phyloP scores from a whole-genome alignment of 352 stramenopile species.

The Globisporangium heterothallicum region DNA sequence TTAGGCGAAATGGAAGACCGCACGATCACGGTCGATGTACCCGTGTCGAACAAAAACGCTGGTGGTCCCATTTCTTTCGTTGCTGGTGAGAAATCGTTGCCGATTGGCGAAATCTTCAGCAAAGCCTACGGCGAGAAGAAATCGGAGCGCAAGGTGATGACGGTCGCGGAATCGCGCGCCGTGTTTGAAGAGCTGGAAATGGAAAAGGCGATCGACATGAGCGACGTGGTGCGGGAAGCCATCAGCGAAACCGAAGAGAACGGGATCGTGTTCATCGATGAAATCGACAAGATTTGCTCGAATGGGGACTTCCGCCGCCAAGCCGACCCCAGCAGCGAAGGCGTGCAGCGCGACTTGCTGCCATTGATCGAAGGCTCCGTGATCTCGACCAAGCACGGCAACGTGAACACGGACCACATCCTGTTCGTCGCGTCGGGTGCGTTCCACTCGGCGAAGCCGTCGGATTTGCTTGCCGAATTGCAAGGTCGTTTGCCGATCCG shows the following conservation, averaged over 20 bases:
- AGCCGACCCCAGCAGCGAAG: slow-evolving; percentile 96
- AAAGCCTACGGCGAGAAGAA: slow-evolving; percentile 80
- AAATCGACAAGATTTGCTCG: slow-evolving; percentile 99
- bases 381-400: slow-evolving; percentile 98
- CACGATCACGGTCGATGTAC: slow-evolving; percentile 73
- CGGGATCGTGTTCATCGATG: slow-evolving; percentile 99
- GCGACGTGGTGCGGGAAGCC: slow-evolving; percentile 79
- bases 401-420: slow-evolving; percentile 99
- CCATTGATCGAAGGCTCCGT: slow-evolving; percentile 98
- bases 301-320: slow-evolving; percentile 90
- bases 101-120: slow-evolving; percentile 62
- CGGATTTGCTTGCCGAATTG: slow-evolving; percentile 96
- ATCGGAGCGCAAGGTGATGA: slow-evolving; percentile 91
- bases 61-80: slow-evolving; percentile 68
- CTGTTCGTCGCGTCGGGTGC: slow-evolving; percentile 97
- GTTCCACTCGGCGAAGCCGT: slow-evolving; percentile 98
- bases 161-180: slow-evolving; percentile 89
- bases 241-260: slow-evolving; percentile 95
- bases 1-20: slow-evolving; percentile 78
- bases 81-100: slow-evolving; percentile 63
- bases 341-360: slow-evolving; percentile 98
- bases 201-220: slow-evolving; percentile 91
- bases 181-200: slow-evolving; percentile 96
- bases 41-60: slow-evolving; percentile 38
- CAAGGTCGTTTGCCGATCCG: slow-evolving; percentile 98